These are phyloP conservation scores for Debaryomyces singareniensis DNA, from an alignment of 1,139 yeast genomes.

Conservation along the genomic window DNA sequence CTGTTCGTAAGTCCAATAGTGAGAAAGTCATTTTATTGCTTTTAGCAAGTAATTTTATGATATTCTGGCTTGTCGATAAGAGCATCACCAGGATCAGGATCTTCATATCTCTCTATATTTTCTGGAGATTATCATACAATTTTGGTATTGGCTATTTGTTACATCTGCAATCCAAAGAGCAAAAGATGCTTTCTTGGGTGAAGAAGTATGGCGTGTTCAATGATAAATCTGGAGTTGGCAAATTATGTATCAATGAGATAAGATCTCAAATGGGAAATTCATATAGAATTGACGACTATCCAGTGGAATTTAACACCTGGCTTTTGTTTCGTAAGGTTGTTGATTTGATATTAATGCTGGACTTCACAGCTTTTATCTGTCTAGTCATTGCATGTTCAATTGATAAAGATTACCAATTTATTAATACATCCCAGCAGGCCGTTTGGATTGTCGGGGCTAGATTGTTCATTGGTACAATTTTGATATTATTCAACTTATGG, in stretches of 20 bases:
- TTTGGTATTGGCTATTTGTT: conserved; percentile 73
- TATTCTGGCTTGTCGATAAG: conserved; percentile 35
- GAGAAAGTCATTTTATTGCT: conserved; percentile 55
- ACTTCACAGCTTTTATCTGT: conserved; percentile 71
- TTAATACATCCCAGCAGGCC: conserved; percentile 21
- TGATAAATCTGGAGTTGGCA: conserved; percentile 25
- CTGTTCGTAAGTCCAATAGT: conserved; percentile 59
- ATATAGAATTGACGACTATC: conserved; percentile 46
- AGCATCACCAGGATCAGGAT: conserved; percentile 33
- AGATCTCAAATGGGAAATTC: conserved; percentile 54
- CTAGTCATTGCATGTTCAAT: conserved; percentile 57
- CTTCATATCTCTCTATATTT: conserved; percentile 51
- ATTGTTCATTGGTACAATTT: conserved; percentile 34
- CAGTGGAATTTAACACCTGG: conserved; percentile 83
- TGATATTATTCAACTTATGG: conserved; percentile 74
- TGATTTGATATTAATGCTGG: conserved; percentile 81
- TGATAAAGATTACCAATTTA: conserved; percentile 34
- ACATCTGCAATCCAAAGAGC: conserved; percentile 57
- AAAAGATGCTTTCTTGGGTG: conserved; percentile 37
- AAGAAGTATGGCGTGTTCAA: conserved; percentile 11
- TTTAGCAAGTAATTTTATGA: conserved; percentile 44
- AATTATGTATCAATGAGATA: conserved; percentile 38
- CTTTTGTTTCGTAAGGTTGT: conserved; percentile 72
- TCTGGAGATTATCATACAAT: conserved; percentile 78
- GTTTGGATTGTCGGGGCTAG: conserved; percentile 32